These are phyloP conservation scores for Zarea fungicola DNA, from an alignment of 2,329 filamentous ascomycete genomes.

Conservation along the genomic window DNA sequence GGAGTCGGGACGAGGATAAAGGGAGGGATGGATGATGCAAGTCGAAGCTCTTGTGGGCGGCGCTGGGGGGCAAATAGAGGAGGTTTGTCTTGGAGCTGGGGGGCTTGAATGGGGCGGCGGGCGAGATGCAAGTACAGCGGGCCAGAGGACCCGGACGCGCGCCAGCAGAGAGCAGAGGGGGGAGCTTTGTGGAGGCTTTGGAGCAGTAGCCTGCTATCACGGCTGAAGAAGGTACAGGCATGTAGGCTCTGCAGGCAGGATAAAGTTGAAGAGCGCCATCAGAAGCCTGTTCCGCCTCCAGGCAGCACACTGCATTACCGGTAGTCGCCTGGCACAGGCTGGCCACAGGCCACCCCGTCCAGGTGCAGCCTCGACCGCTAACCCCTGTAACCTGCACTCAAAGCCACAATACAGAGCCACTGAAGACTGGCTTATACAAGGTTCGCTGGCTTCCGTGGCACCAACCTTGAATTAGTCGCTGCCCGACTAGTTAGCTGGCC, in stretches of 20 bases:
- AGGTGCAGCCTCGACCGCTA: not conserved
- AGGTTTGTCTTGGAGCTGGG: not conserved
- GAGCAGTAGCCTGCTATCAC: too few relatives aligned
- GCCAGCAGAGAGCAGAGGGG: not conserved
- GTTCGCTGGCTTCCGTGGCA: not conserved
- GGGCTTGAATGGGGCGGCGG: not conserved
- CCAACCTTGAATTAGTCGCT: not conserved
- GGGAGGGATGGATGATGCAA: constrained; percentile 12
- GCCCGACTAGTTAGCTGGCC: not conserved
- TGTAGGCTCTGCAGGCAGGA: too few relatives aligned
- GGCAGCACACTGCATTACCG: too few relatives aligned
- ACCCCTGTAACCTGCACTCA: too few relatives aligned
- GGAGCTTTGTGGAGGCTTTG: too few relatives aligned
- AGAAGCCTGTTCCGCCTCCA: too few relatives aligned
- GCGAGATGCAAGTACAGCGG: not conserved
- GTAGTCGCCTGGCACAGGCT: too few relatives aligned
- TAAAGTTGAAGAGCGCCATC: too few relatives aligned
- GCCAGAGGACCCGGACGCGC: not conserved
- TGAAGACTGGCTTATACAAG: not conserved
- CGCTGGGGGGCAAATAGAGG: not conserved
- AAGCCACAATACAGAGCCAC: not conserved
- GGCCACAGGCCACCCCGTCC: too few relatives aligned
- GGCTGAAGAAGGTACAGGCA: too few relatives aligned
- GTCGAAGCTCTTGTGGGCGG: constrained; percentile 1
- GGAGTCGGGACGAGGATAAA: constrained; percentile 5